Base-by-base conservation (phyloP, 768 basidiomycete species). In the Mycena floridula region DNA sequence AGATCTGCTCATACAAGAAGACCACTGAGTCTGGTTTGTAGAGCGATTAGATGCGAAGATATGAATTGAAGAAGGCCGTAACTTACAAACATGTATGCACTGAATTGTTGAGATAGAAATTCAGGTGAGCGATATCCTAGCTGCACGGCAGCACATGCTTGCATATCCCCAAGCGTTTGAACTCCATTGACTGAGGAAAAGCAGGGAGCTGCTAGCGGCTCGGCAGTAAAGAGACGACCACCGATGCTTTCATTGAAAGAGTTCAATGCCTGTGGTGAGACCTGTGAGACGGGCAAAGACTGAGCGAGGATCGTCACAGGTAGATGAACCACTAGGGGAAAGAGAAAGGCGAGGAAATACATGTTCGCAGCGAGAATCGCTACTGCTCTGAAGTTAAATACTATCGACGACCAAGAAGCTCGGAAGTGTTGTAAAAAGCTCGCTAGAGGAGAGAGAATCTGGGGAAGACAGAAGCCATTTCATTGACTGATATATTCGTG, bases 1-100 rank as follows among this genome's bases (percentile, higher is more conserved):
- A 3, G 45, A 36, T 12, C 40, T 54, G 28, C 46, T 39, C 49
- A 64, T 60, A 44, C 68, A 70, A 3, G 63, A 63, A 47, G 65
- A 67, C 65, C 63, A 66, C n/a, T 48, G n/a, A n/a, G n/a, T 67
- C 57, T 8, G 60, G 48, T 62, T 69, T 22, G 28, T 21, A n/a
- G 24, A 16, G 23, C 25, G n/a, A 41, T 41, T 32, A 32, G 16
- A 32, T 16, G 28, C 28, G 28, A 32, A 32, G 16, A 32, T 16
- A 32, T 32, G 28, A 32, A 32, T 32, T 32, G 28, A 32, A 32
- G 28, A 32, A 32, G 28, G 8, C 15, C 25, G 7, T 8, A 5
- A 46, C 56, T 37, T 36, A 61, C 62, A 35, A 55, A 46, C 62
- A 66, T 64, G 40, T 54, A 60, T 25, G 56, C 55, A 18, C 59